Conservation (phyloP, 345 rosid genomes). For the Triadica sebifera region DNA sequence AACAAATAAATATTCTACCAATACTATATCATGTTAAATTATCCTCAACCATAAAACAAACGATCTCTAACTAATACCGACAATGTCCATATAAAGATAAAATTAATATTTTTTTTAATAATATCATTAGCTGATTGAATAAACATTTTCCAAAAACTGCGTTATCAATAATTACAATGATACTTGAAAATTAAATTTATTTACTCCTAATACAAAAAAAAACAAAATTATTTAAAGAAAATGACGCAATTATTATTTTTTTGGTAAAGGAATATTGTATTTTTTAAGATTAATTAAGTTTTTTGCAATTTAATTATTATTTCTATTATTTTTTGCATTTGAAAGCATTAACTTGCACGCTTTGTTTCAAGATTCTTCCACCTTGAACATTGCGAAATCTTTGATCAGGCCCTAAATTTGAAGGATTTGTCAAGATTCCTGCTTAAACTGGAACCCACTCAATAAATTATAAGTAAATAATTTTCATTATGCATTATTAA, state of each 20-base stretch:
- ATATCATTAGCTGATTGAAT: too few species aligned
- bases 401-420: not conserved
- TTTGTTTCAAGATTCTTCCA: not conserved
- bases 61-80: too few species aligned
- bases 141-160: too few species aligned
- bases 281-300: not conserved
- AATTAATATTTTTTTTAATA: not conserved
- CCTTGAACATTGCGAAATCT: not conserved
- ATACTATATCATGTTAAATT: too few species aligned
- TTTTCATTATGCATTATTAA: too few species aligned
- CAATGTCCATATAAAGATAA: not conserved
- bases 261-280: not conserved
- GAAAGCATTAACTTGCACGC: not conserved
- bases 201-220: too few species aligned
- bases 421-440: not conserved
- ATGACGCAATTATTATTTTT: not conserved
- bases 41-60: too few species aligned
- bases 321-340: not conserved
- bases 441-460: not conserved
- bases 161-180: not conserved
- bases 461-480: not conserved
- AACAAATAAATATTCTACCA: too few species aligned
- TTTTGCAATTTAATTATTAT: not conserved
- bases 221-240: too few species aligned
- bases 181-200: too few species aligned